Evolutionary conservation across 306 rosid species (phyloP).

Genomic region (Erythrophleum fordii): DNA sequence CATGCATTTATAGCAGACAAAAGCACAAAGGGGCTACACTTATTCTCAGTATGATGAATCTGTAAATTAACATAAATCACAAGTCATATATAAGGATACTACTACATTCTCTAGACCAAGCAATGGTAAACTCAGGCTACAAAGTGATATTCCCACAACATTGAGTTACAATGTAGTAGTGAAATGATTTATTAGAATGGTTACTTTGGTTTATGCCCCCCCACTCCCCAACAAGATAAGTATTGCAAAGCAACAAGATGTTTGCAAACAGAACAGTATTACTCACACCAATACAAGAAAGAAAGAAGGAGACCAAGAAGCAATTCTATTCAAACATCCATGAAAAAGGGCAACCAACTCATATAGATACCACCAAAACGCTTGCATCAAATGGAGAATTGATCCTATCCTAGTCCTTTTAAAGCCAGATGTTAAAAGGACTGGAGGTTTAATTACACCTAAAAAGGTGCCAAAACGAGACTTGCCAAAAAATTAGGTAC

Average conservation of each 20-base stretch:
- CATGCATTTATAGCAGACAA: slow-evolving; percentile 61
- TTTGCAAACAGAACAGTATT: neutral
- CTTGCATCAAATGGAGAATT: slow-evolving; percentile 6
- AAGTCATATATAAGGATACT: slow-evolving; percentile 14
- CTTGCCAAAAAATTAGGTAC: neutral
- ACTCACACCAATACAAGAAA: neutral
- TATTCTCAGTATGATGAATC: slow-evolving; percentile 74
- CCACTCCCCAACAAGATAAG: neutral
- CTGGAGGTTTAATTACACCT: neutral
- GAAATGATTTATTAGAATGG: neutral
- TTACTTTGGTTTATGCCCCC: neutral
- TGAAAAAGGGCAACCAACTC: slow-evolving; percentile 3
- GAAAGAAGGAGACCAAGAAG: neutral
- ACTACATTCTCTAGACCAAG: slow-evolving; percentile 16
- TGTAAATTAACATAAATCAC: slow-evolving; percentile 45
- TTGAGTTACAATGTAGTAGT: neutral
- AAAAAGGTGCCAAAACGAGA: neutral
- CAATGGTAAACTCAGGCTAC: slow-evolving; percentile 17
- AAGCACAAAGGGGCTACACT: slow-evolving; percentile 56
- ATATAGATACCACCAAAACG: slow-evolving; percentile 1
- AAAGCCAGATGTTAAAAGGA: neutral
- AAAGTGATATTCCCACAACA: slow-evolving; percentile 26
- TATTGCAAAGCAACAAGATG: neutral
- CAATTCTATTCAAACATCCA: slow-evolving; percentile 27
- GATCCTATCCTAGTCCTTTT: neutral